Conservation (phyloP, 345 rosid species). For the Psidium guajava region DNA sequence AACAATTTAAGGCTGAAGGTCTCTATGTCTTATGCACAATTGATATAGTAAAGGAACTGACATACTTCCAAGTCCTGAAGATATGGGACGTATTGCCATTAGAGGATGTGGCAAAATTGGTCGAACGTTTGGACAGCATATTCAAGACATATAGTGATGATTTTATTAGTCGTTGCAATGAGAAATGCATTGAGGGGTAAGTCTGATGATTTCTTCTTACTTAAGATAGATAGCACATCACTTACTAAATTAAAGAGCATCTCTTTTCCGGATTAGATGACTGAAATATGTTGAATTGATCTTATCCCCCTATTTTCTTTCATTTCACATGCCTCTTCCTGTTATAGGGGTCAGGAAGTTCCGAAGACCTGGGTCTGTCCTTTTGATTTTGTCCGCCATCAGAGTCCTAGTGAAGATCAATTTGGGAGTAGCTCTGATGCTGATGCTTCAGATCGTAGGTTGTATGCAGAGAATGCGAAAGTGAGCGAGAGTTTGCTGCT, state of each 20-base stretch:
- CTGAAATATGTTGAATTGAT: background rate
- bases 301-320: background rate
- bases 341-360: slow-evolving; percentile 29
- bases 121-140: slow-evolving; percentile 25
- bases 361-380: slow-evolving; percentile 27
- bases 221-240: background rate
- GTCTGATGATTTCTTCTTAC: background rate
- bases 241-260: background rate
- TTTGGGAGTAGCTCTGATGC: background rate
- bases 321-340: background rate
- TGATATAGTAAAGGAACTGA: slow-evolving; percentile 22
- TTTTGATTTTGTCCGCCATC: slow-evolving; percentile 10
- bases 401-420: slow-evolving; percentile 4
- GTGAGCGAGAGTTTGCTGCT: slow-evolving; percentile 36
- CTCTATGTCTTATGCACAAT: slow-evolving; percentile 25
- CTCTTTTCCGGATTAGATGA: background rate
- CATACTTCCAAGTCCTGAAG: slow-evolving; percentile 33
- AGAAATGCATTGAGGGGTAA: slow-evolving; percentile 43
- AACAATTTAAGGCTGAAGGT: slow-evolving; percentile 28
- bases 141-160: slow-evolving; percentile 25
- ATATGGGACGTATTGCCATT: slow-evolving; percentile 43
- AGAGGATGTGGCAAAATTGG: slow-evolving; percentile 24
- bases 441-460: slow-evolving; percentile 1
- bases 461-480: slow-evolving; percentile 26
- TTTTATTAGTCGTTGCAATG: slow-evolving; percentile 29